Conservation (phyloP, 768 basidiomycete genomes). For the Psilocybe subaeruginosa region DNA sequence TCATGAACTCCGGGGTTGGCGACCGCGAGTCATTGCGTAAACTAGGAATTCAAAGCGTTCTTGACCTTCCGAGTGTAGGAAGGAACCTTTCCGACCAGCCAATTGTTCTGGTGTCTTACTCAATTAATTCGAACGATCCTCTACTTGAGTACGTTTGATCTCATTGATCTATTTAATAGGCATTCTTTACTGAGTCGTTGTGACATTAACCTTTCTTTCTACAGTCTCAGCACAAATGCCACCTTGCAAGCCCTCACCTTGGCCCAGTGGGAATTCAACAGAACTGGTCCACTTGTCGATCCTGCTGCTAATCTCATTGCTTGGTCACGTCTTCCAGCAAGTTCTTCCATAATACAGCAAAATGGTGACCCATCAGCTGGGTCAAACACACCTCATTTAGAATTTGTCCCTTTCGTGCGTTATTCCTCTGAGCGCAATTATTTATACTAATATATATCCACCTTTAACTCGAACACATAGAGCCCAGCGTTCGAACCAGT, state of each 20-base stretch:
- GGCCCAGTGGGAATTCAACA: constrained; percentile 22
- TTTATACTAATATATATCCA: too few relatives aligned
- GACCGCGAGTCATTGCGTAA: constrained; percentile 9
- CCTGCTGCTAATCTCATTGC: constrained; percentile 24
- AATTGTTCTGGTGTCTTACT: constrained; percentile 24
- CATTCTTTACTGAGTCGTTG: too few relatives aligned
- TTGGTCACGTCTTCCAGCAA: constrained; percentile 24
- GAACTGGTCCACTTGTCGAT: constrained; percentile 24
- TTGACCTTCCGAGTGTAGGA: constrained; percentile 38
- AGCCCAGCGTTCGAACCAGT: background rate
- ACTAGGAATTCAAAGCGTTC: constrained; percentile 3
- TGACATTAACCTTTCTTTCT: background rate
- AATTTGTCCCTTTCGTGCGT: background rate
- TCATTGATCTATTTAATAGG: background rate
- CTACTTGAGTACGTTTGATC: constrained; percentile 19
- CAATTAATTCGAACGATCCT: constrained; percentile 28
- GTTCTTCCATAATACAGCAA: constrained; percentile 18
- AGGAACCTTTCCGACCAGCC: constrained; percentile 39
- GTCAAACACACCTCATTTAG: constrained; percentile 25
- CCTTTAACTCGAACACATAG: background rate
- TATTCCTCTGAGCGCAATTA: too few relatives aligned
- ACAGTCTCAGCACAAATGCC: constrained; percentile 22
- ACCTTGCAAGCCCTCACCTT: constrained; percentile 25
- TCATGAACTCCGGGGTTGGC: constrained; percentile 39
- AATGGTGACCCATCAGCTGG: constrained; percentile 27